Conservation (phyloP, 208 protist species). For the Crithidia bombi region DNA sequence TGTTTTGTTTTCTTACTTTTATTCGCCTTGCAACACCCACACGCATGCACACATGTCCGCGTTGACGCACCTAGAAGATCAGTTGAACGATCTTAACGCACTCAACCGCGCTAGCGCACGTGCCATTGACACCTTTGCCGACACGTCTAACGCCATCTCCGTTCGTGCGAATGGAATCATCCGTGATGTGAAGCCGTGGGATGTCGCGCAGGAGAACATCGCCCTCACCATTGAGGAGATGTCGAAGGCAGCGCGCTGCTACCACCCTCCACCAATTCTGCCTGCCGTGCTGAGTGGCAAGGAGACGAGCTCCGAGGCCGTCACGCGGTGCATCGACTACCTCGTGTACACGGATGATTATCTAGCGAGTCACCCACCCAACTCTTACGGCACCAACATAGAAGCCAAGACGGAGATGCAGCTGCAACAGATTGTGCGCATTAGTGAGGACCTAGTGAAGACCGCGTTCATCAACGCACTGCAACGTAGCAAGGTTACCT, state of each 20-base stretch:
- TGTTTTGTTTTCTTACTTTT: conserved; percentile 20
- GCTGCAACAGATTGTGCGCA: conserved; percentile 59
- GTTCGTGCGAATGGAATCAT: conserved; percentile 68
- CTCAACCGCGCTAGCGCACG: conserved; percentile 71
- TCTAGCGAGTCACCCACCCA: conserved; percentile 71
- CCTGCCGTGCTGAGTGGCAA: conserved; percentile 61
- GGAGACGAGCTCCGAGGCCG: conserved; percentile 58
- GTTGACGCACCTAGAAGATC: conserved; percentile 65
- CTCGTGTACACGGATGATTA: conserved; percentile 88
- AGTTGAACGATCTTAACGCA: conserved; percentile 70
- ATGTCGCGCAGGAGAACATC: conserved; percentile 89
- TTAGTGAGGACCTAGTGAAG: conserved; percentile 73
- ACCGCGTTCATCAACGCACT: conserved; percentile 71
- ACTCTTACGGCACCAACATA: conserved; percentile 62
- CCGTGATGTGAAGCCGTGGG: conserved; percentile 82
- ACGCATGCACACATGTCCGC: conserved; percentile 42
- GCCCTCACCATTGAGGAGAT: conserved; percentile 86
- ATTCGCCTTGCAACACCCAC: neutral
- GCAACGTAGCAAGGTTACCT: conserved; percentile 28
- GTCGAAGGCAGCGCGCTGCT: conserved; percentile 82
- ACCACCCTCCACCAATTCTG: conserved; percentile 78
- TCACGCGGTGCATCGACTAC: conserved; percentile 84
- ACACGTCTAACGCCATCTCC: conserved; percentile 76
- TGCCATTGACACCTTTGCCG: conserved; percentile 83
- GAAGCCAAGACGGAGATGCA: conserved; percentile 45